Conservation (phyloP, 1,139 yeast species). For the Sugiyamaella pinicola region DNA sequence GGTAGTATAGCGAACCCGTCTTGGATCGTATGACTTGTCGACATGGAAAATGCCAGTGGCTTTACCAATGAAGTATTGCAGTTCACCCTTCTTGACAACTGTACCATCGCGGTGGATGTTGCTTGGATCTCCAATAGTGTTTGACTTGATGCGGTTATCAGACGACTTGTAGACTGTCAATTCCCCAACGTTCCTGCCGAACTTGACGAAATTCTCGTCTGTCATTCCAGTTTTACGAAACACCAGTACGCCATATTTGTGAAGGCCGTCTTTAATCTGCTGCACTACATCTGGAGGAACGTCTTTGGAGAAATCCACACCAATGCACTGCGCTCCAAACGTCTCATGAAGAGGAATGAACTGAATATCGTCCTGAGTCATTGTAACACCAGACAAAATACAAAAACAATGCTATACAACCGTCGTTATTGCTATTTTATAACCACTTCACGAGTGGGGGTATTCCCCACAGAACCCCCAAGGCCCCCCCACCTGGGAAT, state of each 20-base stretch:
- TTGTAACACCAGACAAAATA: not conserved
- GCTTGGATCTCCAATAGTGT: slow-evolving; percentile 19
- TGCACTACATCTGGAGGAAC: slow-evolving; percentile 16
- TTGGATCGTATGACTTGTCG: slow-evolving; percentile 18
- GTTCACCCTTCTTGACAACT: slow-evolving; percentile 18
- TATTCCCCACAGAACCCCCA: not conserved
- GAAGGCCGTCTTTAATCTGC: slow-evolving; percentile 16
- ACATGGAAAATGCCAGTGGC: slow-evolving; percentile 24
- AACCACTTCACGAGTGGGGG: too few species aligned
- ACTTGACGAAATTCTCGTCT: slow-evolving; percentile 17
- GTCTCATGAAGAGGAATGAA: slow-evolving; percentile 20
- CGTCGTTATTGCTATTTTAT: too few species aligned
- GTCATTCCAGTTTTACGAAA: slow-evolving; percentile 21
- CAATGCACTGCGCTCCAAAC: slow-evolving; percentile 19
- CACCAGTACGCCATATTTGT: slow-evolving; percentile 17
- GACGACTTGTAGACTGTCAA: slow-evolving; percentile 1
- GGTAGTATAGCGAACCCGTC: slow-evolving; percentile 21
- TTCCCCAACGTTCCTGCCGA: slow-evolving; percentile 12
- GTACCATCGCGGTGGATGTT: slow-evolving; percentile 20
- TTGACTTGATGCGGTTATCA: slow-evolving; percentile 16
- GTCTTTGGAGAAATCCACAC: slow-evolving; percentile 18
- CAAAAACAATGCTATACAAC: too few species aligned
- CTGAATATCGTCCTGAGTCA: slow-evolving; percentile 12
- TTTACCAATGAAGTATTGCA: slow-evolving; percentile 20
- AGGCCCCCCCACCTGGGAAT: not conserved